These are phyloP conservation scores for Chenopodium album DNA, from an alignment of 148 eudicot genomes.

Conservation along the genomic window DNA sequence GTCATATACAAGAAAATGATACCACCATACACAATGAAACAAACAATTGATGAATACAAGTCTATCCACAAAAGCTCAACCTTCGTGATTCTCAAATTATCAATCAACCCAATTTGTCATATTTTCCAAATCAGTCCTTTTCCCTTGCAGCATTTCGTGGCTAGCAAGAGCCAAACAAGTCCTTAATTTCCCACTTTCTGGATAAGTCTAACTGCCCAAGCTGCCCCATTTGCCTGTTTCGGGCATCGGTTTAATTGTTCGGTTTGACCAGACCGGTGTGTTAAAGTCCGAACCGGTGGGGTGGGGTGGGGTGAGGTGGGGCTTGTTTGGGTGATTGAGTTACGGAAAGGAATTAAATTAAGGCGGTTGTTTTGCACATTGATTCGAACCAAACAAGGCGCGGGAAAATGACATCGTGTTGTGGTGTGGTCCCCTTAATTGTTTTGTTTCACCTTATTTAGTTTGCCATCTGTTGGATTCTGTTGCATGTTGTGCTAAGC, in stretches of 20 bases:
- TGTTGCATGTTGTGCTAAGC: no score
- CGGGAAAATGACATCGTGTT: slow-evolving; percentile 21
- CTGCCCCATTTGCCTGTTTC: neutral
- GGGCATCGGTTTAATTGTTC: neutral
- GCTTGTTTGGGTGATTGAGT: slow-evolving; percentile 5
- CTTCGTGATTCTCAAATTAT: neutral
- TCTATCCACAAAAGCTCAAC: slow-evolving; percentile 1
- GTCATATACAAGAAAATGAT: slow-evolving; percentile 17
- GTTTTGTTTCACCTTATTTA: neutral
- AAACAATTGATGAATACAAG: neutral
- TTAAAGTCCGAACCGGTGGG: neutral
- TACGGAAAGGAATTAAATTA: neutral
- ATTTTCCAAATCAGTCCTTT: neutral
- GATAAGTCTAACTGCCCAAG: neutral
- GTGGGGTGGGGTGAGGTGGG: neutral
- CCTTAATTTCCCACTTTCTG: neutral
- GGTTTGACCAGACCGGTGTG: neutral
- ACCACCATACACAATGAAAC: neutral
- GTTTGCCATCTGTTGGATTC: neutral
- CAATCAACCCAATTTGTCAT: slow-evolving; percentile 8
- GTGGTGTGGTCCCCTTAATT: neutral
- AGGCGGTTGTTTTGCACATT: neutral
- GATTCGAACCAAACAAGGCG: slow-evolving; percentile 19
- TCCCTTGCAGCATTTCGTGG: neutral
- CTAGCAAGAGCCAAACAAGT: neutral